Evolutionary conservation across 2,329 filamentous ascomycete genomes (phyloP).

Genomic region (Neopestalotiopsis sp.): DNA sequence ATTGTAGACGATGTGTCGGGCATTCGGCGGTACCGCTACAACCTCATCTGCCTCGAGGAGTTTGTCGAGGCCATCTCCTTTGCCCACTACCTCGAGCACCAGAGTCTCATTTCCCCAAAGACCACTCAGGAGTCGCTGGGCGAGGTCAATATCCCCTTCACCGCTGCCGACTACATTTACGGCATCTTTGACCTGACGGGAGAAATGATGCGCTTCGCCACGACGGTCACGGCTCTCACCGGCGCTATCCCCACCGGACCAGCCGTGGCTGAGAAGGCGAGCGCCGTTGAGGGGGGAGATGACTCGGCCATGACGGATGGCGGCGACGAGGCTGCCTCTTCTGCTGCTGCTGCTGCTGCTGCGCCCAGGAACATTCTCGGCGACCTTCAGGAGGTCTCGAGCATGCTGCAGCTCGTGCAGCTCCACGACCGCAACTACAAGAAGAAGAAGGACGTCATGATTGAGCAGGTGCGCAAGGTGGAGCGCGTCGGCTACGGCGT

Average conservation of each 20-base stretch:
- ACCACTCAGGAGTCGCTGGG: constrained; percentile 60
- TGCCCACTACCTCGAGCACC: constrained; percentile 81
- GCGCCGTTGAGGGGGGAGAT: not conserved
- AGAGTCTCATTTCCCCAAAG: constrained; percentile 73
- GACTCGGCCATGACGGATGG: constrained; percentile 60
- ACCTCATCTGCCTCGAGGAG: constrained; percentile 89
- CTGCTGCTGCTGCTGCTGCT: not conserved
- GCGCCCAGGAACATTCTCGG: constrained; percentile 68
- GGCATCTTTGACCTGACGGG: constrained; percentile 94
- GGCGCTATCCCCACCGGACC: constrained; percentile 56
- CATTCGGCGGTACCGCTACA: constrained; percentile 84
- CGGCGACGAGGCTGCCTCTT: constrained; percentile 29
- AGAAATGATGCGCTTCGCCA: constrained; percentile 96
- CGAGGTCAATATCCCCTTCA: constrained; percentile 63
- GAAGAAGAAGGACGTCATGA: constrained; percentile 87
- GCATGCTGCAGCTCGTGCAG: constrained; percentile 77
- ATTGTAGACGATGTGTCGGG: constrained; percentile 77
- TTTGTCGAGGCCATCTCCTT: constrained; percentile 93
- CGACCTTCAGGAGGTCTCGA: constrained; percentile 81
- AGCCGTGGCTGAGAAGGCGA: constrained; percentile 26
- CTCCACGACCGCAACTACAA: constrained; percentile 62
- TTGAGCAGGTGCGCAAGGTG: constrained; percentile 89
- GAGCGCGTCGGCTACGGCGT: constrained; percentile 90
- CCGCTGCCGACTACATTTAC: constrained; percentile 84
- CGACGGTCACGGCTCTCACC: constrained; percentile 81